These are phyloP conservation scores for Syzygium malaccense DNA, from an alignment of 441 rosid genomes.

Conservation along the genomic window DNA sequence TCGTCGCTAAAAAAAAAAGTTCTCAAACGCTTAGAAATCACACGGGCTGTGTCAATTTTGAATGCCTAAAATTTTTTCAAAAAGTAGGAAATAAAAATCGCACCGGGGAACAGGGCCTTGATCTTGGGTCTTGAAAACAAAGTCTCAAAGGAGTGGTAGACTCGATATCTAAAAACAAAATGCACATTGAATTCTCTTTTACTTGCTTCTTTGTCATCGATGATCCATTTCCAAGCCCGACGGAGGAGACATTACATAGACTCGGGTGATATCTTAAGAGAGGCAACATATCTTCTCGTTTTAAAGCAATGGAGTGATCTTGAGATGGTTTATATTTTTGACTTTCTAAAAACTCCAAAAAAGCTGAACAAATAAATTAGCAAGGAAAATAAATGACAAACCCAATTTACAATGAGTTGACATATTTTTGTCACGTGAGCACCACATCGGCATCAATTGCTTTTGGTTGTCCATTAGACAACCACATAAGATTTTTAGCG, in stretches of 20 bases:
- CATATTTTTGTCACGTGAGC: too few relatives aligned
- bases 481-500: too few relatives aligned
- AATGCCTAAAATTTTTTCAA: not conserved
- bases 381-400: too few relatives aligned
- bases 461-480: too few relatives aligned
- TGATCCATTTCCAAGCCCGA: not conserved
- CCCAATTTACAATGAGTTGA: not conserved
- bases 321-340: too few relatives aligned
- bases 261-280: not conserved
- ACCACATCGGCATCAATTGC: too few relatives aligned
- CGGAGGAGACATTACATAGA: not conserved
- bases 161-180: not conserved
- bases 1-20: not conserved
- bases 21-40: not conserved
- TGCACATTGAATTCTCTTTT: not conserved
- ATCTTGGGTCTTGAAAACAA: rapidly evolving
- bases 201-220: not conserved
- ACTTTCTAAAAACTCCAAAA: not conserved
- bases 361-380: too few relatives aligned
- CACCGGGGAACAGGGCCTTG: rapidly evolving
- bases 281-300: not conserved
- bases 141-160: not conserved
- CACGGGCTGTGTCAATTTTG: not conserved
- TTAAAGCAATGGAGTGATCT: not conserved
- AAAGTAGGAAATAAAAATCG: not conserved